phyloP scores from a whole-genome alignment of 2,329 filamentous ascomycete species.

The Intubia oerlemansii region DNA sequence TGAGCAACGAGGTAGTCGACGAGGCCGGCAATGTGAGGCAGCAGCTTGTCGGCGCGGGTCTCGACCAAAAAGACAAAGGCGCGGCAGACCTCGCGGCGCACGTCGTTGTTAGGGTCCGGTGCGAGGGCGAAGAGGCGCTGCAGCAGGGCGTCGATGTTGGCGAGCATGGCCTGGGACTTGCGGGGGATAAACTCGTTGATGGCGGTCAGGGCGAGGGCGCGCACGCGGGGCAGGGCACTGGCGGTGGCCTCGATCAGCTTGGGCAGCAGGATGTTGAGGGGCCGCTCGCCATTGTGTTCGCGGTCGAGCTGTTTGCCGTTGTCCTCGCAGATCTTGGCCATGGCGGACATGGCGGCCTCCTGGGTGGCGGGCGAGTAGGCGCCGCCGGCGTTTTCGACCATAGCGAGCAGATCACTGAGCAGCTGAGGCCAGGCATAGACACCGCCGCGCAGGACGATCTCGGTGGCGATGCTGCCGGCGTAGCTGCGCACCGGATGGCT shows the following conservation, averaged over 20 bases:
- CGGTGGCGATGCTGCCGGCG: slow-evolving; percentile 84
- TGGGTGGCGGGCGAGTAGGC: slow-evolving; percentile 51
- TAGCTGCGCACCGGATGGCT: slow-evolving; percentile 69
- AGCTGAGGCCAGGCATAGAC: slow-evolving; percentile 83
- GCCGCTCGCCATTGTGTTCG: slow-evolving; percentile 73
- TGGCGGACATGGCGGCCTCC: slow-evolving; percentile 81
- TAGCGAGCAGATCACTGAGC: slow-evolving; percentile 57
- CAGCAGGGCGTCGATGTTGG: slow-evolving; percentile 62
- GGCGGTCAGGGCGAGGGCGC: slow-evolving; percentile 56
- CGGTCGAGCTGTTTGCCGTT: slow-evolving; percentile 71
- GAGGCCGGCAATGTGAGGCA: slow-evolving; percentile 68
- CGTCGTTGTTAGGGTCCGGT: slow-evolving; percentile 55
- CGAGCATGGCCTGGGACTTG: slow-evolving; percentile 62
- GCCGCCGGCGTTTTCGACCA: slow-evolving; percentile 53
- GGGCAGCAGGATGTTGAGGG: slow-evolving; percentile 72
- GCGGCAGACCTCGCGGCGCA: slow-evolving; percentile 81
- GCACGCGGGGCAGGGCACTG: slow-evolving; percentile 54
- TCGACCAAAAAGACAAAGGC: slow-evolving; percentile 86
- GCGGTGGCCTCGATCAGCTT: slow-evolving; percentile 76
- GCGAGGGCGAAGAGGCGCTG: slow-evolving; percentile 67
- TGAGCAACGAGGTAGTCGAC: slow-evolving; percentile 88
- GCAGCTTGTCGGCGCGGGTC: slow-evolving; percentile 70
- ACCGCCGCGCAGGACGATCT: slow-evolving; percentile 67
- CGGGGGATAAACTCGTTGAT: slow-evolving; percentile 85
- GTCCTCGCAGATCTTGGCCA: slow-evolving; percentile 94